Conservation (phyloP, 2,329 filamentous ascomycete species). For the Pestalotiopsis sp. region DNA sequence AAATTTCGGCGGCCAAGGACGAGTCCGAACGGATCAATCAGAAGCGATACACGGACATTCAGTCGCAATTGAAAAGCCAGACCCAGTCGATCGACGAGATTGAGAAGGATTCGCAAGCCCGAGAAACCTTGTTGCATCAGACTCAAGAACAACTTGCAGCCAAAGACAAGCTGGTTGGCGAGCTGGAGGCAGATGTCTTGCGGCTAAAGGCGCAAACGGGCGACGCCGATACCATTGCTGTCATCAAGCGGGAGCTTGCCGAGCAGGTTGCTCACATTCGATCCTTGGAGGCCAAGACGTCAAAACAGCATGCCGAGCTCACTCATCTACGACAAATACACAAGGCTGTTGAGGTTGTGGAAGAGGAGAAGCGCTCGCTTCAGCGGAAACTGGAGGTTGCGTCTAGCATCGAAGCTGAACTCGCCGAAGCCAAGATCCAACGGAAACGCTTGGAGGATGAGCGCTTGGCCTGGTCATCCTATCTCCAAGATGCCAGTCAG, state of each 20-base stretch:
- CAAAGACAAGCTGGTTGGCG: slow-evolving; percentile 71
- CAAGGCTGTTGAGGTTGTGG: slow-evolving; percentile 89
- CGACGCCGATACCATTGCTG: slow-evolving; percentile 80
- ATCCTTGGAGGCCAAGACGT: slow-evolving; percentile 76
- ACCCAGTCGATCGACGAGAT: slow-evolving; percentile 58
- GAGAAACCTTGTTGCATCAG: slow-evolving; percentile 58
- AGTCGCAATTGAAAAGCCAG: slow-evolving; percentile 51
- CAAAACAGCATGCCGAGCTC: slow-evolving; percentile 79
- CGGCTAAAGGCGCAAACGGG: slow-evolving; percentile 84
- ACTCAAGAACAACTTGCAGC: slow-evolving; percentile 69
- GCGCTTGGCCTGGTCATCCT: slow-evolving; percentile 81
- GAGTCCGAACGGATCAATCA: slow-evolving; percentile 69
- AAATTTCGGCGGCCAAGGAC: slow-evolving; percentile 64
- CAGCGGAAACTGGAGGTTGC: slow-evolving; percentile 78
- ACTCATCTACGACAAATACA: slow-evolving; percentile 79
- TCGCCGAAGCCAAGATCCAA: slow-evolving; percentile 80
- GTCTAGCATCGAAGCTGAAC: slow-evolving; percentile 72
- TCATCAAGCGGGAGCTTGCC: slow-evolving; percentile 85
- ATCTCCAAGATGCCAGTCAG: slow-evolving; percentile 71
- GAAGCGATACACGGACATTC: slow-evolving; percentile 56
- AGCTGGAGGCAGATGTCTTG: slow-evolving; percentile 81
- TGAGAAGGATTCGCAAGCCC: slow-evolving; percentile 58
- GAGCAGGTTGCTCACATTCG: slow-evolving; percentile 94
- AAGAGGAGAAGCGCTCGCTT: slow-evolving; percentile 89
- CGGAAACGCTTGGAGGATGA: slow-evolving; percentile 89